A percentile compares a stretch with the other conserved stretches of the same genome.
phyloP scores from a whole-genome alignment of 225 moss, liverwort and hornwort species.

The Sphagnum tenellum region DNA sequence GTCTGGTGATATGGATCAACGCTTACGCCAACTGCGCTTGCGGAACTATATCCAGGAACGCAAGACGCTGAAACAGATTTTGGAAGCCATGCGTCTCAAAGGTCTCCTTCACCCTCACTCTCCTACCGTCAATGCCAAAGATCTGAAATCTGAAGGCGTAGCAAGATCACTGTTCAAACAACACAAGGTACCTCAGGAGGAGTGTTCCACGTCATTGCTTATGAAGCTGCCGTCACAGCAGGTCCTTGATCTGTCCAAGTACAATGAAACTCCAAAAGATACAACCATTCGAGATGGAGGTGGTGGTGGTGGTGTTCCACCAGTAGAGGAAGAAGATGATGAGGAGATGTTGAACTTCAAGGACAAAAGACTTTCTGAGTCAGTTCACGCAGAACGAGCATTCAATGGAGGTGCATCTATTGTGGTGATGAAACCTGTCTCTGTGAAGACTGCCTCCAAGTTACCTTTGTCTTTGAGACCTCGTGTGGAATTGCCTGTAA shows the following conservation, averaged over 20 bases:
- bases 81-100: slow-evolving; percentile 38
- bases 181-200: too few species aligned
- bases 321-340: too few species aligned
- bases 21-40: slow-evolving; percentile 28
- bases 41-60: slow-evolving; percentile 37
- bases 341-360: too few species aligned
- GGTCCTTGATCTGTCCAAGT: too few species aligned
- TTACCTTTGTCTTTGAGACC: slow-evolving; percentile 7
- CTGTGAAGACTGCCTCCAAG: slow-evolving; percentile 20
- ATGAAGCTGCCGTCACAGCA: too few species aligned
- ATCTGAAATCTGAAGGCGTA: neutral
- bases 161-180: slow-evolving; percentile 14
- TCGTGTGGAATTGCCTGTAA: slow-evolving; percentile 4
- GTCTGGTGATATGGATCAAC: slow-evolving; percentile 28
- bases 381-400: too few species aligned
- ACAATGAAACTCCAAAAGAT: too few species aligned
- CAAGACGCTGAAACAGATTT: slow-evolving; percentile 36
- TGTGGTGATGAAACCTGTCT: slow-evolving; percentile 41
- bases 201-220: too few species aligned
- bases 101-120: slow-evolving; percentile 26
- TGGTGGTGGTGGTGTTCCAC: too few species aligned
- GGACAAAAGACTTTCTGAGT: too few species aligned
- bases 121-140: slow-evolving; percentile 11
- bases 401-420: slow-evolving; percentile 30
- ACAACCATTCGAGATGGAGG: too few species aligned